Percentiles rank a stretch among this genome's conserved stretches.
These are phyloP conservation scores for Elongisporangium undulatum DNA, from an alignment of 352 stramenopile species.

Conservation along the genomic window DNA sequence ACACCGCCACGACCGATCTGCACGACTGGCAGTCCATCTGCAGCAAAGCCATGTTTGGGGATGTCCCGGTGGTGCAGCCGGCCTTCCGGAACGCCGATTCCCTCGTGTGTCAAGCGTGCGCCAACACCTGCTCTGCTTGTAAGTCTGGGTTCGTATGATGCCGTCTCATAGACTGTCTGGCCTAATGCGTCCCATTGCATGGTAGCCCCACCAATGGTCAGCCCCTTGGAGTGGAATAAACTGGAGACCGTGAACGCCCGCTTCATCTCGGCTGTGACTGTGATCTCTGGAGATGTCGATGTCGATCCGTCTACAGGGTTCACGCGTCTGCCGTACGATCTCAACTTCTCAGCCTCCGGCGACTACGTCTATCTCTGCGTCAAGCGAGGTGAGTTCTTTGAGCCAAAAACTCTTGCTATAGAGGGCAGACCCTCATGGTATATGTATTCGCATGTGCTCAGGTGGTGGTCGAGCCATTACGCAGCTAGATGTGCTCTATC, in stretches of 20 bases:
- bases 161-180: neutral
- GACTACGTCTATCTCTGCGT: conserved; percentile 73
- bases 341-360: conserved; percentile 60
- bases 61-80: conserved; percentile 38
- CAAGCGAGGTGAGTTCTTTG: conserved; percentile 30
- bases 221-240: conserved; percentile 39
- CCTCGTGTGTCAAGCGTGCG: conserved; percentile 62
- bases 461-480: conserved; percentile 23
- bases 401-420: neutral
- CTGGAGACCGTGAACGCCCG: conserved; percentile 18
- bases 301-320: conserved; percentile 46
- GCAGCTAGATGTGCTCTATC: conserved; percentile 21
- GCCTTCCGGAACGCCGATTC: conserved; percentile 27
- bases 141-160: conserved; percentile 2
- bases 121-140: conserved; percentile 62
- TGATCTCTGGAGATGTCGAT: conserved; percentile 56
- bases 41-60: conserved; percentile 53
- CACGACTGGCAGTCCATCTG: conserved; percentile 62
- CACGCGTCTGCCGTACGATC: conserved; percentile 40
- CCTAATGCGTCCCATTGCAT: too few species aligned
- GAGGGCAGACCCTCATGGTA: neutral
- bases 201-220: conserved; percentile 34
- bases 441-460: neutral
- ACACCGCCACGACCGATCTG: conserved; percentile 2
- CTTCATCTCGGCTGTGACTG: conserved; percentile 62